phyloP scores from a whole-genome alignment of 1,139 yeast genomes.

The Kodamaea anthophila region DNA sequence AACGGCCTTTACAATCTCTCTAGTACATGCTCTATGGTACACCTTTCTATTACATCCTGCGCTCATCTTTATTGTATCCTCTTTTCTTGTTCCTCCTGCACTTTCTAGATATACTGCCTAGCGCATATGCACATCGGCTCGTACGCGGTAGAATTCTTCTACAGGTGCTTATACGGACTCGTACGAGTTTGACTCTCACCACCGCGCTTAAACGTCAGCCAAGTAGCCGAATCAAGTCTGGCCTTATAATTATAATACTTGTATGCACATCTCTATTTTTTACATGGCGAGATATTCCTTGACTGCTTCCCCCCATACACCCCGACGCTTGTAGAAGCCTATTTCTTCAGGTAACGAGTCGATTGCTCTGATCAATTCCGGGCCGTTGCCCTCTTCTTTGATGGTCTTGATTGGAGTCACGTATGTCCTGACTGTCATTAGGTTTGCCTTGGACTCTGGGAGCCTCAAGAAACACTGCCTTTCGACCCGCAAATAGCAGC shows the following conservation, averaged over 20 bases:
- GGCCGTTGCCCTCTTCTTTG: slow-evolving; percentile 32
- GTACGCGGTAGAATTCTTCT: no score
- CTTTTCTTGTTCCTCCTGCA: no score
- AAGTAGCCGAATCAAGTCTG: no score
- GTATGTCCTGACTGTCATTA: slow-evolving; percentile 39
- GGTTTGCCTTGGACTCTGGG: slow-evolving; percentile 32
- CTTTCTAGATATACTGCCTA: no score
- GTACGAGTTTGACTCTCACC: no score
- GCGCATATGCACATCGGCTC: no score
- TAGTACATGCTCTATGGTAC: no score
- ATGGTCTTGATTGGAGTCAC: slow-evolving; percentile 30
- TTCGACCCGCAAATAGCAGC: slow-evolving; percentile 35
- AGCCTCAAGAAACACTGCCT: slow-evolving; percentile 36
- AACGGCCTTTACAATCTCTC: no score
- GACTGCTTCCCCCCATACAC: slow-evolving; percentile 64
- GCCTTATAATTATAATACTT: neutral
- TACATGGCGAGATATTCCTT: slow-evolving; percentile 44
- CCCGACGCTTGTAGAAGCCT: slow-evolving; percentile 54
- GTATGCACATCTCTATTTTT: slow-evolving; percentile 1
- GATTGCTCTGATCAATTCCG: slow-evolving; percentile 51
- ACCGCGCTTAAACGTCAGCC: no score
- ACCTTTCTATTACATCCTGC: no score
- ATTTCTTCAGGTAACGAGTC: slow-evolving; percentile 52
- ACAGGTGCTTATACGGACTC: no score
- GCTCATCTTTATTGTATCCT: no score